Percentiles rank a stretch among this genome's conserved stretches.
phyloP scores from a whole-genome alignment of 2,329 filamentous ascomycete genomes.

The Keithomyces neogunnii region DNA sequence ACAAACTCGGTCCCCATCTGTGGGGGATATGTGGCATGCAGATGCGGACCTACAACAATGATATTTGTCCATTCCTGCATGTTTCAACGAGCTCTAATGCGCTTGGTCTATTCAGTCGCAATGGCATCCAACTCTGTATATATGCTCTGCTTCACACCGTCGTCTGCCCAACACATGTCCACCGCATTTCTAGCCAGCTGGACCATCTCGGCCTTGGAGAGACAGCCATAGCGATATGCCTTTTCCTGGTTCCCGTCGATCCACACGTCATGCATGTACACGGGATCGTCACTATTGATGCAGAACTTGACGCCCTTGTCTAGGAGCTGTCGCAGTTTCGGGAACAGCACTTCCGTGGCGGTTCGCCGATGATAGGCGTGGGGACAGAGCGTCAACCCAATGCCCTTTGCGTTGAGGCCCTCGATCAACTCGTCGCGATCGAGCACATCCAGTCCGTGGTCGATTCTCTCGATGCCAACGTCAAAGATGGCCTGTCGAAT shows the following conservation, averaged over 20 bases:
- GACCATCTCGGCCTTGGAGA: slow-evolving; percentile 33
- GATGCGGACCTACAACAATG: too few species aligned
- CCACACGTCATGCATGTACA: slow-evolving; percentile 50
- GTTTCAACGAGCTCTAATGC: too few species aligned
- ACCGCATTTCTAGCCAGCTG: slow-evolving; percentile 32
- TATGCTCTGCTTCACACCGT: slow-evolving; percentile 23
- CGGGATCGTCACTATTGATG: slow-evolving; percentile 65
- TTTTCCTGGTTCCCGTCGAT: slow-evolving; percentile 38
- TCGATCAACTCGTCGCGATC: slow-evolving; percentile 49
- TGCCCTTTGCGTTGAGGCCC: slow-evolving; percentile 44
- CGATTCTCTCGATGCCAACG: slow-evolving; percentile 56
- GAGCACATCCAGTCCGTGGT: slow-evolving; percentile 60
- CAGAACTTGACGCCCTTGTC: slow-evolving; percentile 56
- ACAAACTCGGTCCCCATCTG: too few species aligned
- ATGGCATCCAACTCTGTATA: slow-evolving; percentile 16
- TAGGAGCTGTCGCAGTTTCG: slow-evolving; percentile 40
- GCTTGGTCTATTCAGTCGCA: neutral
- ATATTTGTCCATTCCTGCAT: too few species aligned
- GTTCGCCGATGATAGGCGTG: slow-evolving; percentile 14
- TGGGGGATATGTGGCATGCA: too few species aligned
- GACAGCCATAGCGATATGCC: slow-evolving; percentile 29
- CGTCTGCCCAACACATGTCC: slow-evolving; percentile 36
- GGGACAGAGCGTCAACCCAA: slow-evolving; percentile 62
- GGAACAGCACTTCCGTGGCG: slow-evolving; percentile 39
- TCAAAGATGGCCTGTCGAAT: slow-evolving; percentile 54